Evolutionary conservation across 2,329 filamentous ascomycete genomes (phyloP).

Genomic region (Xylariaceae sp.): DNA sequence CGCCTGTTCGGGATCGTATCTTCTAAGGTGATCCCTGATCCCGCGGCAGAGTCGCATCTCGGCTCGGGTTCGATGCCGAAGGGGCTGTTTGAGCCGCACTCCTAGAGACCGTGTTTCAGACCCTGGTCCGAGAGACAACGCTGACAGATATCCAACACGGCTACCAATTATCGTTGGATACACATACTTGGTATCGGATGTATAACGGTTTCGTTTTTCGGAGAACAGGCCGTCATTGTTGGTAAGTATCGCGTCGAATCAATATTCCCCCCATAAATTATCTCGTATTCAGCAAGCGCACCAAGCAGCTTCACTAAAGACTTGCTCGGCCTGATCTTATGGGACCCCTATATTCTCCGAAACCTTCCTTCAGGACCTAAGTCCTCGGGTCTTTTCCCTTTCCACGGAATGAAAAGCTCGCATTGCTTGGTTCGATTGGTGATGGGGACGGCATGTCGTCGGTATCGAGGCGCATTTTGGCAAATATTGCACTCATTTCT

Average conservation of each 20-base stretch:
- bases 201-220: too few species aligned
- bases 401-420: constrained; percentile 8
- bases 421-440: constrained; percentile 9
- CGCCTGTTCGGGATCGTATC: constrained; percentile 14
- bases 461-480: constrained; percentile 51
- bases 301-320: too few species aligned
- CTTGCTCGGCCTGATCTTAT: not conserved
- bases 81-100: constrained; percentile 16
- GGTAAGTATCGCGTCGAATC: too few species aligned
- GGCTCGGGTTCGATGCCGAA: constrained; percentile 21
- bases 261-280: too few species aligned
- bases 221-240: too few species aligned
- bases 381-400: constrained; percentile 5
- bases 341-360: not conserved
- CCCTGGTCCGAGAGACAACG: constrained; percentile 11
- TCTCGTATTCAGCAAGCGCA: too few species aligned
- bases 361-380: not conserved
- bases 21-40: constrained; percentile 10
- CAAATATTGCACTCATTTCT: constrained; percentile 72
- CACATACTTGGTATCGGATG: too few species aligned
- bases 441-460: constrained; percentile 7
- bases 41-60: constrained; percentile 23
- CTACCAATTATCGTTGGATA: too few species aligned
- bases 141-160: not conserved
- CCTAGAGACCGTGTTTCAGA: constrained; percentile 22